Conservation (phyloP, 2,329 filamentous ascomycete species). For the Metarhizium guizhouense region DNA sequence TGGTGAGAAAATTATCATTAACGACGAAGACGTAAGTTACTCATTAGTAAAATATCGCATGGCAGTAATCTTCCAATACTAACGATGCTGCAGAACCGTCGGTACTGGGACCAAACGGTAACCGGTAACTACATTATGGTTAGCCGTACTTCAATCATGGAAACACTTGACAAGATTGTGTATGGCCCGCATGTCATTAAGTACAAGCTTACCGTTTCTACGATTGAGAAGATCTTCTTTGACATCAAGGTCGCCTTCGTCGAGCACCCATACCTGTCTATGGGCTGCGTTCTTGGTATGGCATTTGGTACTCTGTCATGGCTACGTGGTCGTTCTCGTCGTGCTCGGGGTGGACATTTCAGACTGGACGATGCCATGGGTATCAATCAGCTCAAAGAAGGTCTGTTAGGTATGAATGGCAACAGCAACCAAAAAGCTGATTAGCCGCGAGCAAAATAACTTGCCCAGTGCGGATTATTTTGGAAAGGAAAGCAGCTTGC, state of each 20-base stretch:
- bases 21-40: conserved; percentile 83
- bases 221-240: conserved; percentile 63
- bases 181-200: conserved; percentile 61
- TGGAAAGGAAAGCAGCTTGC: conserved; percentile 3
- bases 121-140: conserved; percentile 86
- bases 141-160: conserved; percentile 81
- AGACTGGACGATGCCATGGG: conserved; percentile 48
- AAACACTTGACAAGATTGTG: conserved; percentile 68
- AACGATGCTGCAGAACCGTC: conserved; percentile 55
- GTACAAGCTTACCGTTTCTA: conserved; percentile 68
- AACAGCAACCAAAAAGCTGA: conserved; percentile 28
- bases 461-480: conserved; percentile 1
- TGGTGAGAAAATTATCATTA: conserved; percentile 89
- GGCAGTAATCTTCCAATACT: neutral
- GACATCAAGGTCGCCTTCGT: conserved; percentile 50
- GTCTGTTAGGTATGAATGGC: conserved; percentile 43
- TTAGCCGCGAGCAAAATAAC: conserved; percentile 9
- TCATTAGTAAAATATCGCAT: too few species aligned
- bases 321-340: conserved; percentile 45
- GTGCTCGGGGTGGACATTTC: conserved; percentile 50
- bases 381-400: conserved; percentile 51
- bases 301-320: conserved; percentile 42
- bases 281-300: conserved; percentile 49
- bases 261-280: conserved; percentile 50
- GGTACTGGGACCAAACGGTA: conserved; percentile 89